Evolutionary conservation across 179 eudicot genomes (phyloP), one percentile per base, ranked within the genome.

Genomic region (Beta lomatogona): DNA sequence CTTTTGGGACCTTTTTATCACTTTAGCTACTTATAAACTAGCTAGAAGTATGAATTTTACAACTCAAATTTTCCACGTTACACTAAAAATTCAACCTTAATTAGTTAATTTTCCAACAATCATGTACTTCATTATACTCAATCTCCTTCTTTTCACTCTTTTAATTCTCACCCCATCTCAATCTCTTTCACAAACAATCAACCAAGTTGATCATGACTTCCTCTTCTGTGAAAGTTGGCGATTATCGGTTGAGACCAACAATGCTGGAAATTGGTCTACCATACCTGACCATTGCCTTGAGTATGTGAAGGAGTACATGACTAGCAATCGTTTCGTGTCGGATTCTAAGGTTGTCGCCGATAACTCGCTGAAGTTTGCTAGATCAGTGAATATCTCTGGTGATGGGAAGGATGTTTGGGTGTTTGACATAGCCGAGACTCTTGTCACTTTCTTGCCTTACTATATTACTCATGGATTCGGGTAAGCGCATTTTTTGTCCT

Each of bases 361-460:
- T 15, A 73, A 73, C 14, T 46, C 77, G 25, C 15, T 54, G 83
- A 81, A 66, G 3, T 92, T 82, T 73, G 94, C 93, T 1, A 90
- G 82, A 57, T 79, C 85, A 50, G 86, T 87, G 25, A 36, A 77
- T 2, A 13, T 91, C 18, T 16, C 81, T 16, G 69, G 46, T 18
- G 82, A 82, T 75, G 85, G 86, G 3, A 65, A 59, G 58, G 86
- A 87, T 50, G 86, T 80, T 67, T 87, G 89, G 89, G 77, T 87
- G 1, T 87, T 87, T 64, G 89, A 87, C 45, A 48, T 87, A 48
- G 89, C 84, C 16, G 89, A 87, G 64, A 85, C 89, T 48, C 83
- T 87, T 25, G 77, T 87, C 22, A 78, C 88, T 10, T 63, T 75
- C 28, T 69, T 85, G 70, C 86, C 83, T 11, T 85, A 81, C 68